A percentile compares a stretch with the other conserved stretches of the same genome.
Conservation (phyloP, 164 flowering plant species). For the Cinnamomum chago region DNA sequence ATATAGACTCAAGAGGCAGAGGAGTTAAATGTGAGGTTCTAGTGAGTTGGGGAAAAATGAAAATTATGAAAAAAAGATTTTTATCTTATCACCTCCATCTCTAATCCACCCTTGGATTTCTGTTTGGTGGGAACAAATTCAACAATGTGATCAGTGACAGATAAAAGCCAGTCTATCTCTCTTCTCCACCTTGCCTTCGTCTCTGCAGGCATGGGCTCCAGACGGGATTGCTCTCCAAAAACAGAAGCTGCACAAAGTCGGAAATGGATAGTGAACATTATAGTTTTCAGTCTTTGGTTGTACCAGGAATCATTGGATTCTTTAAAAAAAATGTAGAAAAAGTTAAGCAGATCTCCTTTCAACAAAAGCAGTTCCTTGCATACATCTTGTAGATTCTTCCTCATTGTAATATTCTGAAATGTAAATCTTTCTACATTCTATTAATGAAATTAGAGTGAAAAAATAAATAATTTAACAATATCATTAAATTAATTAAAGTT, state of each 20-base stretch:
- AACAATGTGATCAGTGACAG: conserved; percentile 91
- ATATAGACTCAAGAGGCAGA: not conserved
- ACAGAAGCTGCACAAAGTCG: conserved; percentile 57
- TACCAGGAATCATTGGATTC: not conserved
- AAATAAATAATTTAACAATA: too few relatives aligned
- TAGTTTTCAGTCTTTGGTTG: not conserved
- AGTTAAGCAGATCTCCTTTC: not conserved
- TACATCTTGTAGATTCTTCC: too few relatives aligned
- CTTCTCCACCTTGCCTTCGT: conserved; percentile 72
- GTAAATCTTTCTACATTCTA: too few relatives aligned
- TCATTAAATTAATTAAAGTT: too few relatives aligned
- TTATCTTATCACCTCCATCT: conserved; percentile 56
- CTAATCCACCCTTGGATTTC: conserved; percentile 55
- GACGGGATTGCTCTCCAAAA: conserved; percentile 67
- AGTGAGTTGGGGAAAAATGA: not conserved
- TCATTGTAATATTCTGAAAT: too few relatives aligned
- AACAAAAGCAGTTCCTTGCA: too few relatives aligned
- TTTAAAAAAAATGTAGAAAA: not conserved
- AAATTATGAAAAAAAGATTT: not conserved
- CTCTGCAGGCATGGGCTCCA: conserved; percentile 81
- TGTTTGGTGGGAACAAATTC: conserved; percentile 86
- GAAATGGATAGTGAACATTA: not conserved
- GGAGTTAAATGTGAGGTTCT: not conserved
- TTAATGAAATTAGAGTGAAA: too few relatives aligned
- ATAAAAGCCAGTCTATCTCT: conserved; percentile 87